Evolutionary conservation across 768 basidiomycete species (phyloP).

Genomic region (Tricholoma sp.): DNA sequence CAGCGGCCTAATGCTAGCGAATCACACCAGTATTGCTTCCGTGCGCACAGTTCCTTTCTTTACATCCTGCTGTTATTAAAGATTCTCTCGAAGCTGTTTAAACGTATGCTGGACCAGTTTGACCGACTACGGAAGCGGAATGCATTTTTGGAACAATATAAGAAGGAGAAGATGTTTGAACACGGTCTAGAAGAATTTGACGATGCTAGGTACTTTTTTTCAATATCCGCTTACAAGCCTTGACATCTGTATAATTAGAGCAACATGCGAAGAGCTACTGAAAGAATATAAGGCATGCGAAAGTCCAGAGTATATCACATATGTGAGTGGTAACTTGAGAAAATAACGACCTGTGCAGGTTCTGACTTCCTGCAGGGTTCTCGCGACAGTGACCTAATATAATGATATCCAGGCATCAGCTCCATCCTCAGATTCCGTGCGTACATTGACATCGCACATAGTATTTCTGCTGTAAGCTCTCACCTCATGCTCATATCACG

Average conservation of each 20-base stretch:
- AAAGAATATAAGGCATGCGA: conserved; percentile 97
- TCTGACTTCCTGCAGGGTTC: conserved; percentile 17
- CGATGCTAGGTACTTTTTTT: conserved; percentile 71
- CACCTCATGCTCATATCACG: background rate
- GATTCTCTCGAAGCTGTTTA: conserved; percentile 64
- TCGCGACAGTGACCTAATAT: conserved; percentile 18
- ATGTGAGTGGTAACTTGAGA: conserved; percentile 40
- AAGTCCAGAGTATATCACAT: conserved; percentile 89
- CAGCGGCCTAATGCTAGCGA: conserved; percentile 97
- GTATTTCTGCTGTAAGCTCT: background rate
- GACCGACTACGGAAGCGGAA: conserved; percentile 82
- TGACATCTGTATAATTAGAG: conserved; percentile 36
- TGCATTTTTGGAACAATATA: conserved; percentile 96
- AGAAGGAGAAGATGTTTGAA: conserved; percentile 94
- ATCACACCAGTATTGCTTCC: conserved; percentile 97
- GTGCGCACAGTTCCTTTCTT: conserved; percentile 38
- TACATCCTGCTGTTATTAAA: conserved; percentile 1
- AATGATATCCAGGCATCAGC: conserved; percentile 1
- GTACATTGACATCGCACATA: background rate
- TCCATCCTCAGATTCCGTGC: background rate
- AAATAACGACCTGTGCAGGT: background rate
- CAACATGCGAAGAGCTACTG: conserved; percentile 80
- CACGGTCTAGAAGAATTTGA: conserved; percentile 95
- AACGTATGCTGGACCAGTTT: conserved; percentile 94
- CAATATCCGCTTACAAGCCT: background rate